Base-by-base conservation (phyloP, 345 rosid species). In the Durio zibethinus region DNA sequence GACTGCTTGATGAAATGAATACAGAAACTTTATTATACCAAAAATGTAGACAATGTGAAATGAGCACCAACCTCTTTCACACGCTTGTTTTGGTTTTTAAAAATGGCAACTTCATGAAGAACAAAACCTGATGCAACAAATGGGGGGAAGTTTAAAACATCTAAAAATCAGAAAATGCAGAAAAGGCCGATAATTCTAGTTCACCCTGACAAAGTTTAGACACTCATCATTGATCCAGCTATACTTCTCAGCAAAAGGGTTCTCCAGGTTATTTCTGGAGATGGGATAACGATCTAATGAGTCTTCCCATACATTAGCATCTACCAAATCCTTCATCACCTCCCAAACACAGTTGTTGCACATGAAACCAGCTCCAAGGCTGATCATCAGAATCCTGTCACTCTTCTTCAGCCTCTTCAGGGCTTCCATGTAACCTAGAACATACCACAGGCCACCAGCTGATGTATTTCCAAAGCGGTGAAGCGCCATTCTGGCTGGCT, bases 361-460 rank as follows among this genome's bases (percentile, higher is more conserved):
- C 40, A 38, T 38, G 8, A 38, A 38, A 6, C 40, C 40, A 5
- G 40, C 40, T 6, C 40, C 40, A 38, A 38, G 40, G 40, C 40
- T 38, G 7, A 38, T 38, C 40, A 38, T 38, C 40, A 38, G 40
- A 38, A 38, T 38, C 40, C 40, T 38, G 40, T 38, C 40, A 38
- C 40, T 8, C 7, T 38, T 38, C 40, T 38, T 38, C 7, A 38
- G 40, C 40, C 40, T 38, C 40, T 38, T 38, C 40, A 5, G 5
- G 0, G 40, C 40, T 38, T 38, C 40, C 40, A 38, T 38, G 64
- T 88, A 88, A 67, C 83, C 87, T 61, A 88, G 78, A 50, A 93
- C 97, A 76, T 93, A 93, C 97, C 97, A 93, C 2, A 90, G 79
- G 59, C 97, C 89, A 48, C 93, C 84, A 3, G 95, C 91, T 5